Base-by-base conservation (phyloP, 1,284 basidiomycete species). In the Fomitopsis betulina region DNA sequence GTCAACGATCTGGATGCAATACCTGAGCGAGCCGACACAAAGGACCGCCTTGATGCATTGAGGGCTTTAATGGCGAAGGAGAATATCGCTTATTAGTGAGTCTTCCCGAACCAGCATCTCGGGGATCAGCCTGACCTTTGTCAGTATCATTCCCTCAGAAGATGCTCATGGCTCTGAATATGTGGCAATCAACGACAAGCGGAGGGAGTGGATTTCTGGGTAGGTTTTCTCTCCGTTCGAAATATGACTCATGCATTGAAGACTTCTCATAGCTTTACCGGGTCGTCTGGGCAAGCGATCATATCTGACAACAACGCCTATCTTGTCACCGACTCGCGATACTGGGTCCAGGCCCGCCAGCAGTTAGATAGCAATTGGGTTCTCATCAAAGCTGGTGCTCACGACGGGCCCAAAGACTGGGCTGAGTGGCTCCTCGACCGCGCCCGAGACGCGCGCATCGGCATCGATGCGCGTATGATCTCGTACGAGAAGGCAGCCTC, bases 81-180 rank as follows among this genome's bases (percentile, higher is more conserved):
- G 57, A 81, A 79, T 57, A 72, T 95, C 52, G 90, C 94, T 72
- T 95, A 89, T 71, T 95, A 95, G 93, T 94, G 66, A 73, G 91
- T 84, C 37, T 57, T 54, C 40, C 56, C 61, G 56, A 50, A 33
- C 55, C 19, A 13, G 19, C 65, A 54, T 59, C 21, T 40, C 50
- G 50, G 61, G 54, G 50, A 56, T 55, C 35, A 58, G 39, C 52
- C 51, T 59, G 12, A 50, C 49, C 47, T 58, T 53, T 56, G 15
- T 19, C 64, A 89, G 86, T 64, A 69, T 91, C 57, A 76, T 96
- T 33, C 91, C 93, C 1, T 87, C 84, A 55, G 91, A 93, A 70
- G 94, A 97, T 70, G 89, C 93, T 10, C 94, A 97, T 70, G 86
- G 86, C 58, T 94, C 93, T 4, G 95, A 97, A 71, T 94, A 93